Percentiles rank a stretch among this genome's conserved stretches.
These are phyloP conservation scores for Cydonia oblonga DNA, from an alignment of 331 rosid genomes.

Conservation along the genomic window DNA sequence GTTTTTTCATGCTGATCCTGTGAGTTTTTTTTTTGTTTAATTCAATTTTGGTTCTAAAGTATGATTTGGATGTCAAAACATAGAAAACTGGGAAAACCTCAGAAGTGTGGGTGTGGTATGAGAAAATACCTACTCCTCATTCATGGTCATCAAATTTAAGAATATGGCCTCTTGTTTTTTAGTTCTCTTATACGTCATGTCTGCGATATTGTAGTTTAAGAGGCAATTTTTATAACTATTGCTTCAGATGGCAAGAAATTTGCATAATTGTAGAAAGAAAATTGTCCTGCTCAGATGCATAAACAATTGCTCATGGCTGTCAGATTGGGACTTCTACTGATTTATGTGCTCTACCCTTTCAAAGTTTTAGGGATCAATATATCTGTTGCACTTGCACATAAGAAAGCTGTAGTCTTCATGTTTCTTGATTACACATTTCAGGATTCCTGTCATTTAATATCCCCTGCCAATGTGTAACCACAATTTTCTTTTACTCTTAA, in stretches of 20 bases:
- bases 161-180: not conserved
- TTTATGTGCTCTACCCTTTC: not conserved
- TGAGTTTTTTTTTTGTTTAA: conserved; percentile 33
- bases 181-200: not conserved
- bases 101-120: not conserved
- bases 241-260: not conserved
- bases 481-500: conserved; percentile 2
- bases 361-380: not conserved
- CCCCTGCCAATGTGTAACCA: conserved; percentile 1
- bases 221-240: not conserved
- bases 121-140: not conserved
- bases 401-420: not conserved
- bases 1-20: conserved; percentile 98
- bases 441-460: conserved; percentile 2
- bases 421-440: conserved; percentile 6
- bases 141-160: not conserved
- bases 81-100: not conserved
- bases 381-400: not conserved
- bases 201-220: not conserved
- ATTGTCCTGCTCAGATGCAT: not conserved
- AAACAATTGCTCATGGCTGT: not conserved
- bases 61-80: conserved; percentile 1
- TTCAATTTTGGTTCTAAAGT: not conserved
- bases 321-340: not conserved
- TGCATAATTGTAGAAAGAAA: not conserved